phyloP scores from a whole-genome alignment of 108 stramenopile genomes.

The Pseudonitzschia delicatissima region DNA sequence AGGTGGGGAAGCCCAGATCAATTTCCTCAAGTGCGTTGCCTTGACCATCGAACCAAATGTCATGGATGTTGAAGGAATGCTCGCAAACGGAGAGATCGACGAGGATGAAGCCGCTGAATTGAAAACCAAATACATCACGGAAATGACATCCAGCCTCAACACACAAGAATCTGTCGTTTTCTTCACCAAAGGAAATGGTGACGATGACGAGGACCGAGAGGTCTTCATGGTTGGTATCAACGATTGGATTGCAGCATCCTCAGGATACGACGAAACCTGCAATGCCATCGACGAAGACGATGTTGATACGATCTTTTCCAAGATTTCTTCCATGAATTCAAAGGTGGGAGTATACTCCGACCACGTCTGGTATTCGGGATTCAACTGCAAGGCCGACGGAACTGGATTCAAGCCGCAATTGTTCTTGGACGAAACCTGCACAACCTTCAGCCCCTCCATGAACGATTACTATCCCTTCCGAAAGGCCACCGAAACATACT shows the following conservation, averaged over 20 bases:
- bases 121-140: background rate
- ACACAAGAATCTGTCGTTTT: slow-evolving; percentile 13
- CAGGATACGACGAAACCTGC: slow-evolving; percentile 1
- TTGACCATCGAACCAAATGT: slow-evolving; percentile 5
- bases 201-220: background rate
- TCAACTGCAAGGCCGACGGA: slow-evolving; percentile 6
- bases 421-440: slow-evolving; percentile 4
- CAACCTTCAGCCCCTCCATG: background rate
- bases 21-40: slow-evolving; percentile 9
- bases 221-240: slow-evolving; percentile 4
- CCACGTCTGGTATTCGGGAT: slow-evolving; percentile 9
- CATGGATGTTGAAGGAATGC: background rate
- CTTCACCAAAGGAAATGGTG: slow-evolving; percentile 2
- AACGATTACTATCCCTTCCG: slow-evolving; percentile 6
- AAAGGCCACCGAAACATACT: background rate
- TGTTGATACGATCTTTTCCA: slow-evolving; percentile 1
- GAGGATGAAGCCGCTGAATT: background rate
- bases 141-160: slow-evolving; percentile 3
- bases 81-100: background rate
- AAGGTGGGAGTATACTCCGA: background rate
- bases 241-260: background rate
- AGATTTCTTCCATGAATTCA: background rate
- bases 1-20: background rate
- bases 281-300: slow-evolving; percentile 7
- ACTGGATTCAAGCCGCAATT: background rate